Conservation (phyloP, 2,329 filamentous ascomycete species). For the Trichoderma sp. region DNA sequence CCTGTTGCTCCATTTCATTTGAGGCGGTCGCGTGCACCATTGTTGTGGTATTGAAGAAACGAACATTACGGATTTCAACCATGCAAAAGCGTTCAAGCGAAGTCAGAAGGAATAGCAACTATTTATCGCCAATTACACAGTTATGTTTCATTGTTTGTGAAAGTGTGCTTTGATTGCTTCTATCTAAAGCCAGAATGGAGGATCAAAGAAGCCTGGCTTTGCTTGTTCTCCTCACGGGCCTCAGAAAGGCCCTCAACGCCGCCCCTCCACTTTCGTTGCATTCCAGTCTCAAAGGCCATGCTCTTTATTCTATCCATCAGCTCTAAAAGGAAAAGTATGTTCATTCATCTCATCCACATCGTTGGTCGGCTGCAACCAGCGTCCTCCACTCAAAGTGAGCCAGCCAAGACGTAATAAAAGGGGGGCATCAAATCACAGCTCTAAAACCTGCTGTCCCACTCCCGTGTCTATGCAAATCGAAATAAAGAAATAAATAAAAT, state of each 20-base stretch:
- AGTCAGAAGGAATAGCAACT: background rate
- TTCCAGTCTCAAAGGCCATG: conserved; percentile 5
- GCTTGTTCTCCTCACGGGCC: background rate
- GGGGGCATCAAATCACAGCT: background rate
- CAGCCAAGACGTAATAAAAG: background rate
- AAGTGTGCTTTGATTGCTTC: conserved; percentile 10
- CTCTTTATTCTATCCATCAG: background rate
- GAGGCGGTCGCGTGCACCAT: background rate
- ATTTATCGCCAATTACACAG: background rate
- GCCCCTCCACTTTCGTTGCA: background rate
- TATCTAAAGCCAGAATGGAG: conserved; percentile 3
- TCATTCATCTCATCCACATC: conserved; percentile 7
- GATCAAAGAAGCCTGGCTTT: conserved; percentile 8
- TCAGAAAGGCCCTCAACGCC: background rate
- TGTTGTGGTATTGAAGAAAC: background rate
- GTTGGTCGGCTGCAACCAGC: background rate
- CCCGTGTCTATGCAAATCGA: background rate
- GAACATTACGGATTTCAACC: background rate
- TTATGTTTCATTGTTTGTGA: background rate
- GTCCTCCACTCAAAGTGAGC: background rate
- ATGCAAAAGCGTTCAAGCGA: background rate
- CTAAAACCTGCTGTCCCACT: background rate
- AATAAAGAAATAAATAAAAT: background rate
- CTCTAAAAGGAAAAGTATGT: background rate
- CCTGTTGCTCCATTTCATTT: background rate